Evolutionary conservation across 2,329 filamentous ascomycete genomes (phyloP), one percentile per base, ranked within the genome.

Genomic region (Penicillium brasilianum): DNA sequence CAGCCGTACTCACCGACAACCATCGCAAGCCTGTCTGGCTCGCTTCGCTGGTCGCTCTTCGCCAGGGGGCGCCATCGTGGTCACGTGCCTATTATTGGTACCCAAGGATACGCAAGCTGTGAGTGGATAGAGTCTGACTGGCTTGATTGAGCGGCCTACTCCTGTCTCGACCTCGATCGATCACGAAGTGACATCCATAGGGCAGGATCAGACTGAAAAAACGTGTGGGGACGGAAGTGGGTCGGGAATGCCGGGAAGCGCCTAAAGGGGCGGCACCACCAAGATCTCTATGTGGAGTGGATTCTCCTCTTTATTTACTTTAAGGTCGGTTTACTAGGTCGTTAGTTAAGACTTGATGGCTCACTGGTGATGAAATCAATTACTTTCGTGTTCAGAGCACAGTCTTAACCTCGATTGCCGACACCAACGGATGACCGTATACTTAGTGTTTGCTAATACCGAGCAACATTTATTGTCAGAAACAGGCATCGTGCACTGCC

Each of bases 11-110:
- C 62, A 74, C 73, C 73, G 72, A 61, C 73, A 75, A 39, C 70
- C 67, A 55, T 73, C 72, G 52, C 73, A 75, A 28, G 73, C 72
- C 57, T 73, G 72, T 37, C 66, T 63, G n/a, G 63, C 63, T 16
- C 66, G 63, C 32, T 68, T 68, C 6, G 49, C 41, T 22, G 66
- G 65, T 30, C 66, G 62, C 55, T 63, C 66, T 7, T 62, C 62
- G n/a, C 57, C 60, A 1, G 52, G 41, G 6, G 58, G 53, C n/a
- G 49, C 36, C 66, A 66, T 68, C 36, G 9, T 20, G 39, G 30
- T 22, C 49, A 20, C 11, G n/a, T 36, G 49, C 13, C 10, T 10
- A 22, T 8, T 2, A 14, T 48, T 22, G 44, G 13, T 48, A 3
- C 14, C 30, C 25, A 48, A 30, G 9, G 16, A 16, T 3, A 48